phyloP scores from a whole-genome alignment of 305 asterid species.

The Solanum chacoense region DNA sequence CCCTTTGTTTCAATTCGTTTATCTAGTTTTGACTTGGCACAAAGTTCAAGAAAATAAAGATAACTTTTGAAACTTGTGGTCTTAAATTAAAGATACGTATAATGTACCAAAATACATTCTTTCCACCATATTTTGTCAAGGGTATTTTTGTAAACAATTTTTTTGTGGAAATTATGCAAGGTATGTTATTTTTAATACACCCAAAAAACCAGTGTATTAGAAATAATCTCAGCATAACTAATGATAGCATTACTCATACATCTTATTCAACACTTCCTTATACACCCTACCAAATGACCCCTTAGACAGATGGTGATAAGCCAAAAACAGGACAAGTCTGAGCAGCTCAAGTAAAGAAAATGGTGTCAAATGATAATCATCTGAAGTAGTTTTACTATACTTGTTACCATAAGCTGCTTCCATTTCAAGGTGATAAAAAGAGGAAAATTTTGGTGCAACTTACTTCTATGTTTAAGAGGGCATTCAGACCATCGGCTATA shows the following conservation, averaged over 20 bases:
- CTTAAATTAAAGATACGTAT: background rate
- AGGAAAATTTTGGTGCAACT: conserved; percentile 10
- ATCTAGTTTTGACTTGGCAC: background rate
- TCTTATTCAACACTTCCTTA: background rate
- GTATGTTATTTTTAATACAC: background rate
- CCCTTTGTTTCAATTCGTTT: background rate
- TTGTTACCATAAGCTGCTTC: background rate
- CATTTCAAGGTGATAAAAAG: background rate
- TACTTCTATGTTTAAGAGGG: conserved; percentile 83
- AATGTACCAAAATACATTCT: background rate
- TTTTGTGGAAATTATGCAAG: background rate
- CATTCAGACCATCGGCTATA: conserved; percentile 82
- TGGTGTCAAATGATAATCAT: background rate
- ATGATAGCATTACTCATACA: background rate
- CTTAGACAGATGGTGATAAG: background rate
- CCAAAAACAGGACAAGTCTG: background rate
- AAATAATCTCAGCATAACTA: background rate
- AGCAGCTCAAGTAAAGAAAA: background rate
- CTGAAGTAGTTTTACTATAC: background rate
- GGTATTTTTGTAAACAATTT: background rate
- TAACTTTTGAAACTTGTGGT: background rate
- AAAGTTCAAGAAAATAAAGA: background rate
- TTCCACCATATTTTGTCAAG: background rate
- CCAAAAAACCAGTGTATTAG: background rate
- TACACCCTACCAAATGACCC: background rate